Base-by-base conservation (phyloP, 116 monocot genomes). In the Zostera marina region DNA sequence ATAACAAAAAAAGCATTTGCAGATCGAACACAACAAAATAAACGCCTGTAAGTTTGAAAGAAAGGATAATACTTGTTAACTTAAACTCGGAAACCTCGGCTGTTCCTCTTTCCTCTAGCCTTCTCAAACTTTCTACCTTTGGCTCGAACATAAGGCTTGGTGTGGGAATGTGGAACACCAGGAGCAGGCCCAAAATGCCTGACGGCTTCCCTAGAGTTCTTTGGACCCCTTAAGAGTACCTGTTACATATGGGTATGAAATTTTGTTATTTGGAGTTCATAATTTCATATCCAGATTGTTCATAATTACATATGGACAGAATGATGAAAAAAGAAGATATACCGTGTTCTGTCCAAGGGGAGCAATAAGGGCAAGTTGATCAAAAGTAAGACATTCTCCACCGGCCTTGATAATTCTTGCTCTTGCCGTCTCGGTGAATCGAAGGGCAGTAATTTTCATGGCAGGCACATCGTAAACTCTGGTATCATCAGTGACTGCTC, bases 291-390 rank as follows among this genome's bases (percentile, higher is more conserved):
- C n/a, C n/a, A n/a, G n/a, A n/a, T n/a, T n/a, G n/a, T n/a, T n/a
- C n/a, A n/a, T n/a, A n/a, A n/a, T n/a, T n/a, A n/a, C n/a, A n/a
- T n/a, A n/a, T n/a, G n/a, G n/a, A n/a, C n/a, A n/a, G n/a, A n/a
- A n/a, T n/a, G n/a, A n/a, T n/a, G n/a, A n/a, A n/a, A n/a, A n/a
- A n/a, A n/a, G n/a, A n/a, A n/a, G n/a, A n/a, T n/a, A n/a, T 54
- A 82, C 77, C 47, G 80, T 80, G 66, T 72, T 80, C 75, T 80
- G 72, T 38, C 80, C 80, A 14, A 80, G 75, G 15, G 80, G 80
- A 38, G 72, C 73, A 1, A 63, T 32, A 13, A 73, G 77, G 3
- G 83, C 83, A 22, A 78, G 73, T 64, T 76, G 83, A 53, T 79
- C 76, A 22, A 84, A 84, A 39, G 79, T 79, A 44, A 79, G 44